Conservation (phyloP, 257 asterid species). For the Lantana camara region DNA sequence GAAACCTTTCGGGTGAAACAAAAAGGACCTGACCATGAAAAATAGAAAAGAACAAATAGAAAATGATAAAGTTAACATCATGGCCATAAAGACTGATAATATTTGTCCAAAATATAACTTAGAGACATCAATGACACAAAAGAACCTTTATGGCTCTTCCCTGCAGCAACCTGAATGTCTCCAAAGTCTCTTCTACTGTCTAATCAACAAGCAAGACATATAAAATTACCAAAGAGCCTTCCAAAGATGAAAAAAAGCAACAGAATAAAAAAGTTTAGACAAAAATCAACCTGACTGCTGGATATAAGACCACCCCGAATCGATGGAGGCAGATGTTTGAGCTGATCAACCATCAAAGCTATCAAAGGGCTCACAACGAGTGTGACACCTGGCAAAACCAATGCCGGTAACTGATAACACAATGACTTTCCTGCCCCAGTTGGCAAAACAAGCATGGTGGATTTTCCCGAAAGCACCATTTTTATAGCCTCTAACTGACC, state of each 20-base stretch:
- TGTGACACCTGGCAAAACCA: constrained; percentile 76
- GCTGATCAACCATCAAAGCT: constrained; percentile 97
- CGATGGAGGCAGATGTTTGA: constrained; percentile 76
- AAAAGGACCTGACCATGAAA: constrained; percentile 77
- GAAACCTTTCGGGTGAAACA: constrained; percentile 96
- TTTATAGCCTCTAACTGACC: constrained; percentile 91
- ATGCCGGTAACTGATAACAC: constrained; percentile 87
- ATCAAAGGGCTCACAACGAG: constrained; percentile 92
- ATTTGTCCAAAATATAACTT: not conserved
- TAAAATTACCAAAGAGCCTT: constrained; percentile 26
- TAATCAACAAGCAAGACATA: constrained; percentile 38
- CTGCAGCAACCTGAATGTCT: constrained; percentile 66
- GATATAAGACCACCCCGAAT: constrained; percentile 80
- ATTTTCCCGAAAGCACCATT: constrained; percentile 75
- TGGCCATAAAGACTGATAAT: not conserved
- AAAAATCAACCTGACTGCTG: constrained; percentile 76
- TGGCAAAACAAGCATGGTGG: constrained; percentile 89
- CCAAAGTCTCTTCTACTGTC: constrained; percentile 76
- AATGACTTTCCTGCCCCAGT: constrained; percentile 95
- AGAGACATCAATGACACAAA: constrained; percentile 2
- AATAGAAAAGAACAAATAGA: not conserved
- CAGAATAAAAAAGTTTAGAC: no score
- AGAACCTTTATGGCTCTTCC: constrained; percentile 80
- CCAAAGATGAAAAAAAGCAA: not conserved
- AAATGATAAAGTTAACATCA: not conserved